Base-by-base conservation (phyloP, 306 rosid species). In the Pueraria montana region DNA sequence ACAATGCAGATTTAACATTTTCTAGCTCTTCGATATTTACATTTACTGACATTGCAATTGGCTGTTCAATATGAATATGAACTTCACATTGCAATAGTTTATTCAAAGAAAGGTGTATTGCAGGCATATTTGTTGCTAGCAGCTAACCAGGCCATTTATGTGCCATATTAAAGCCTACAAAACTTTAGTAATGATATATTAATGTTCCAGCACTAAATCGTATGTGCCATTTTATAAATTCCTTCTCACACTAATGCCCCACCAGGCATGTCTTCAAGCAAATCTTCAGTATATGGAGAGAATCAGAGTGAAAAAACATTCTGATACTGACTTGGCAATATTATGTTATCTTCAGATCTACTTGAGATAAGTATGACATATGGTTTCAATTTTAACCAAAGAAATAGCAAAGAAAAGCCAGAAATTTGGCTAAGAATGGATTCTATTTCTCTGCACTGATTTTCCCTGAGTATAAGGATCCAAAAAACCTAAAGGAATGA, bases 401-500 rank as follows among this genome's bases (percentile, higher is more conserved):
- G 18, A 62, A 5, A 43, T 16, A 70, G 30, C 78, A 78, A 50
- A 58, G 3, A n/a, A 43, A 32, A 50, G 43, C 21, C 2, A 45
- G 50, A 71, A 38, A 53, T 18, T 53, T 34, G 52, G 50, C 56
- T 6, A 52, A 43, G 63, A 75, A 64, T 53, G 72, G 36, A 20
- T 73, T 79, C 45, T 40, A 34, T 1, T 77, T 38, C 56, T 40
- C 11, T 62, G 70, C 23, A 72, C 71, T 79, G 72, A 38, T 11
- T 50, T 83, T 65, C 70, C 26, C 20, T 0, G 14, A 42, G 72
- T 71, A 67, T 73, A 62, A 69, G 38, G 71, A 76, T 56, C 52
- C 66, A 74, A 71, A 58, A 59, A 77, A 59, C 72, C 66, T 26
- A 45, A 11, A 56, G 23, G 40, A 76, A 72, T 74, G 13, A 49